A percentile compares a stretch with the other conserved stretches of the same genome.
Evolutionary conservation across 306 rosid species (phyloP).

Genomic region (Cicer bijugum): DNA sequence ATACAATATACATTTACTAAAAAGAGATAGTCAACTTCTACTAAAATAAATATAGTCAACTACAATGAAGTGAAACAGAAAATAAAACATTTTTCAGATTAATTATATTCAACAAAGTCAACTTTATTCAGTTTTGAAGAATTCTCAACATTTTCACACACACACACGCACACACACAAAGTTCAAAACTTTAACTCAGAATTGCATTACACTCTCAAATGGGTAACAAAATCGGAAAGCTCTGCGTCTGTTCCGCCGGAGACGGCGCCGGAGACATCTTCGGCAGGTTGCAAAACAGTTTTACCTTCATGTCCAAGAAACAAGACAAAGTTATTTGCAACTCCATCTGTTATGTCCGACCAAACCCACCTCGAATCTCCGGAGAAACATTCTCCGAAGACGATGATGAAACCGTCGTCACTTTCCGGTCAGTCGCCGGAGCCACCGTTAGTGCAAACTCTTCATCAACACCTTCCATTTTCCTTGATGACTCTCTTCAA

Average conservation of each 20-base stretch:
- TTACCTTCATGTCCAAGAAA: conserved; percentile 36
- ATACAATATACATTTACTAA: too few species aligned
- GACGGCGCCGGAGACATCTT: conserved; percentile 61
- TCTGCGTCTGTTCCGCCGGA: conserved; percentile 54
- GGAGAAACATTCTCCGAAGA: conserved; percentile 34
- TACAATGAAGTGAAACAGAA: neutral
- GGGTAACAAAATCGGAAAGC: conserved; percentile 70
- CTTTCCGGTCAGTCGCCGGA: conserved; percentile 69
- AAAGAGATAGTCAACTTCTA: too few species aligned
- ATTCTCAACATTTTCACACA: neutral
- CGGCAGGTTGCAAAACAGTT: conserved; percentile 46
- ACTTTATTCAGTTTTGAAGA: conserved; percentile 19
- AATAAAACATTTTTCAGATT: conserved; percentile 20
- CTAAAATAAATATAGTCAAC: conserved; percentile 16
- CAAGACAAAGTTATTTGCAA: conserved; percentile 47
- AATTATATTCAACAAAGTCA: conserved; percentile 52
- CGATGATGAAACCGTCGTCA: conserved; percentile 38
- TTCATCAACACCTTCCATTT: conserved; percentile 63
- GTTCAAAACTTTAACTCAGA: conserved; percentile 9
- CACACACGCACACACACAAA: neutral
- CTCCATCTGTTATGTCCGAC: conserved; percentile 65
- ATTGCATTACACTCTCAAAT: conserved; percentile 36
- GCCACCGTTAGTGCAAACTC: conserved; percentile 86
- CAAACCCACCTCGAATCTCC: conserved; percentile 38
- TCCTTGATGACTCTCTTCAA: conserved; percentile 49